A percentile compares a stretch with the other conserved stretches of the same genome.
Conservation (phyloP, 371 early-diverging fungal species). For the Quaeritorhiza haematococci region DNA sequence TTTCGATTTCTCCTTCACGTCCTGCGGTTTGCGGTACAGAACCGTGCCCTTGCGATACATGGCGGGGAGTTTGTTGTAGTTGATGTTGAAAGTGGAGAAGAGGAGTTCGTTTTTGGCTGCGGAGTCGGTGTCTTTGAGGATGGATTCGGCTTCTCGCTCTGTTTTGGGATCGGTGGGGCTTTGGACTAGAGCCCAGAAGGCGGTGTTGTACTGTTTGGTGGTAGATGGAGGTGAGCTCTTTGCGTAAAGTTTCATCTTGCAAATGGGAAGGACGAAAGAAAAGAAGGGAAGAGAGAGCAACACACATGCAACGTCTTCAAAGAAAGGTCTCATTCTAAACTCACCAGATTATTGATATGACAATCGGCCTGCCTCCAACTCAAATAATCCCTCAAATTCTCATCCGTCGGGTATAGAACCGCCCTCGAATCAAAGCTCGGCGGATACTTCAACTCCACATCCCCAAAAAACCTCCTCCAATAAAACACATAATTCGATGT, state of each 20-base stretch:
- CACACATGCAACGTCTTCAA: constrained; percentile 16
- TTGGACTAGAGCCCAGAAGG: constrained; percentile 89
- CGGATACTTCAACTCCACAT: constrained; percentile 61
- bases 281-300: neutral
- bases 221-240: too few relatives aligned
- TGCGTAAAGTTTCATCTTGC: too few relatives aligned
- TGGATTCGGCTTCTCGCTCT: constrained; percentile 29
- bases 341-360: constrained; percentile 48
- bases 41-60: constrained; percentile 85
- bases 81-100: constrained; percentile 74
- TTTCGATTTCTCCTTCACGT: neutral
- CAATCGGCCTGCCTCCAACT: constrained; percentile 95
- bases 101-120: constrained; percentile 87
- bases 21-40: constrained; percentile 44
- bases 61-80: constrained; percentile 78
- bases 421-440: constrained; percentile 90
- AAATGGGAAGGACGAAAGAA: constrained; percentile 1
- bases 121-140: constrained; percentile 51
- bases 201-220: constrained; percentile 88
- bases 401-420: constrained; percentile 78
- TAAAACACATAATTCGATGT: constrained; percentile 77
- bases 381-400: constrained; percentile 83
- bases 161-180: constrained; percentile 18
- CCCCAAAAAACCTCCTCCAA: constrained; percentile 74
- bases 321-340: neutral